Evolutionary conservation across 1,284 basidiomycete genomes (phyloP), one percentile per base, ranked within the genome.

Genomic region (Trametes versicolor): DNA sequence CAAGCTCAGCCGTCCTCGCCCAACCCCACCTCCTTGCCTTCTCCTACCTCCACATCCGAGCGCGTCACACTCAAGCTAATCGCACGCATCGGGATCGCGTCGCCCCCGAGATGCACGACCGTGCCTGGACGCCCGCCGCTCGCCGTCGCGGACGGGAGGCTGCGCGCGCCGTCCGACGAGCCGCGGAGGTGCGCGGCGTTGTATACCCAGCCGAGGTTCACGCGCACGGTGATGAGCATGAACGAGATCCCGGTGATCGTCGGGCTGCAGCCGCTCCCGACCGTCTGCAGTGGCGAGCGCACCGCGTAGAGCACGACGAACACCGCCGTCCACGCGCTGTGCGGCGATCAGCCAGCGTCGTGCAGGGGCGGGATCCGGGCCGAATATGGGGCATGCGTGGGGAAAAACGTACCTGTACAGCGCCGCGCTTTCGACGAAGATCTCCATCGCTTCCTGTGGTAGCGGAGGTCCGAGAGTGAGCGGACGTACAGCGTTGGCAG

Each of bases 161-260:
- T 48, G 45, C 45, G 23, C 45, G 8, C 21, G 45, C 15, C 45
- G 45, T 27, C 45, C 21, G 45, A 8, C 21, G 21, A 9, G 6
- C n/a, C 8, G 43, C 19, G 2, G 21, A 48, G 15, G 45, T 25
- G 21, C 45, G 9, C 45, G 17, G 45, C 7, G 21, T 23, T 10
- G 45, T 12, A 25, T 9, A 48, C 53, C 53, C 53, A 55, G 23
- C 53, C 53, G 23, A 55, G 39, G 13, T 34, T 34, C 13, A 55
- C 53, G 37, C 53, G 53, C 34, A 61, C 60, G 34, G 51, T 61
- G 60, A 61, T 61, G 23, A 61, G 45, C 52, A 55, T 61, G 45
- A 61, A 61, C 9, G 60, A 25, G 51, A 61, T 61, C 41, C 60
- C 60, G 39, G 25, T 55, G 17, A 61, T 55, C 7, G 43, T 32